Conservation (phyloP, 2,329 filamentous ascomycete genomes). For the Geoglossum cookeanum region DNA sequence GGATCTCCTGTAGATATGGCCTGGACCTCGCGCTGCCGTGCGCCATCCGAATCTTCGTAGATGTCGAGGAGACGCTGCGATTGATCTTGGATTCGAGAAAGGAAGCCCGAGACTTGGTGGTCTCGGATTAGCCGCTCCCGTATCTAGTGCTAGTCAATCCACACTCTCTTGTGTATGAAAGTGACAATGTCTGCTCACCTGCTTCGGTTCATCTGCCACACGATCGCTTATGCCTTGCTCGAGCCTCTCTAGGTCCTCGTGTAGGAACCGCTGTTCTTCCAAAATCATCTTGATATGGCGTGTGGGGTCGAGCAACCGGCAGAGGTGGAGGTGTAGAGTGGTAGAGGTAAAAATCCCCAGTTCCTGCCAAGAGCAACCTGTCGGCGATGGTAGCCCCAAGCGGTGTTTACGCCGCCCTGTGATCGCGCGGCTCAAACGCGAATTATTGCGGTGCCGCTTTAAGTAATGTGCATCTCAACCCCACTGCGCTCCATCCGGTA, state of each 20-base stretch:
- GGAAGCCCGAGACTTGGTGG: slow-evolving; percentile 74
- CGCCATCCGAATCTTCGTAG: slow-evolving; percentile 60
- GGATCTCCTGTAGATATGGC: slow-evolving; percentile 68
- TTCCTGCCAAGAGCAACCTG: too few relatives aligned
- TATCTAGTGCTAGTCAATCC: slow-evolving; percentile 34
- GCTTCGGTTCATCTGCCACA: slow-evolving; percentile 70
- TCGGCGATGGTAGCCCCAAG: too few relatives aligned
- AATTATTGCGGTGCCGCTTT: too few relatives aligned
- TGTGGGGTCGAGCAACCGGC: background rate
- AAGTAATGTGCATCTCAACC: too few relatives aligned
- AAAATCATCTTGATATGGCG: slow-evolving; percentile 41
- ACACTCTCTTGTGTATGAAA: background rate
- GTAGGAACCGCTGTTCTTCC: slow-evolving; percentile 83
- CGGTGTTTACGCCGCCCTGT: too few relatives aligned
- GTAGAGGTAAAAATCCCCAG: background rate
- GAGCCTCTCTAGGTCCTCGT: slow-evolving; percentile 90
- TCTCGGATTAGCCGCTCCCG: slow-evolving; percentile 78
- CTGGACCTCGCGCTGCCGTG: slow-evolving; percentile 62
- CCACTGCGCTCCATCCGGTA: too few relatives aligned
- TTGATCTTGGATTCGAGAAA: slow-evolving; percentile 74
- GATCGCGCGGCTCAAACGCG: too few relatives aligned
- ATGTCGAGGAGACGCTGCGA: slow-evolving; percentile 63
- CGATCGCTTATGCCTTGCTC: slow-evolving; percentile 88
- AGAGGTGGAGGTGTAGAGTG: background rate
- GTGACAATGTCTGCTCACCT: slow-evolving; percentile 31